Evolutionary conservation across 1,284 basidiomycete species (phyloP).

Genomic region (Moesziomyces sp.): DNA sequence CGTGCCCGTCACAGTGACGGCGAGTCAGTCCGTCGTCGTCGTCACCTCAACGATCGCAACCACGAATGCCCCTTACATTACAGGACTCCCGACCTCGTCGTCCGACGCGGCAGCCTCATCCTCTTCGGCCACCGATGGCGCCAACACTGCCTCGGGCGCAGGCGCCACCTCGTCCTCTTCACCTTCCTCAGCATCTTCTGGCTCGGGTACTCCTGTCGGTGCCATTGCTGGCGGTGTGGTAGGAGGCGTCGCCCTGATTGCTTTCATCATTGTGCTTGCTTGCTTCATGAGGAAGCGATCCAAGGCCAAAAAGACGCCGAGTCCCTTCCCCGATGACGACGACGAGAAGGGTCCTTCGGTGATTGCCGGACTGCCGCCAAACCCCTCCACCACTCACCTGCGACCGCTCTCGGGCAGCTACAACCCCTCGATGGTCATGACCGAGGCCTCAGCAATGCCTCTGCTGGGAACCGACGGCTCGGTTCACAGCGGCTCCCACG

Average conservation of each 20-base stretch:
- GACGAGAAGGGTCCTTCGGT: constrained; percentile 29
- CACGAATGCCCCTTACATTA: constrained; percentile 13
- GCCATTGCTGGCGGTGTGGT: constrained; percentile 33
- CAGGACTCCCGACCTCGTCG: constrained; percentile 1
- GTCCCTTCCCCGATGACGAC: constrained; percentile 21
- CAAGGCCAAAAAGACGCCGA: constrained; percentile 20
- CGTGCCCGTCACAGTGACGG: constrained; percentile 22
- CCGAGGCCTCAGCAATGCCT: constrained; percentile 25
- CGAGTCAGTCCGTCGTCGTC: constrained; percentile 26
- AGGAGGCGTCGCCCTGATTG: constrained; percentile 22
- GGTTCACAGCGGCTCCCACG: constrained; percentile 17
- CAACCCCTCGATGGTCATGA: constrained; percentile 25
- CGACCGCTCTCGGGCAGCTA: constrained; percentile 25
- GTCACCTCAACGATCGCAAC: constrained; percentile 34
- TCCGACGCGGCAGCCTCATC: neutral
- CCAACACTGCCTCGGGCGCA: neutral
- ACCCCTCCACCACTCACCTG: constrained; percentile 17
- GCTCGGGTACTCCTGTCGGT: constrained; percentile 11
- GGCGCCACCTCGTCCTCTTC: constrained; percentile 10
- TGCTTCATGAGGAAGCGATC: constrained; percentile 13
- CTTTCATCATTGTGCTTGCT: constrained; percentile 15
- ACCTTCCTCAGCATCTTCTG: constrained; percentile 4
- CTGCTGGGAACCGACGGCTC: constrained; percentile 19
- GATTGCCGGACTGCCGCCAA: constrained; percentile 32
- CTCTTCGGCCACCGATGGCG: neutral